These are phyloP conservation scores for Telopea speciosissima DNA, from an alignment of 177 flowering plant species.

Conservation along the genomic window DNA sequence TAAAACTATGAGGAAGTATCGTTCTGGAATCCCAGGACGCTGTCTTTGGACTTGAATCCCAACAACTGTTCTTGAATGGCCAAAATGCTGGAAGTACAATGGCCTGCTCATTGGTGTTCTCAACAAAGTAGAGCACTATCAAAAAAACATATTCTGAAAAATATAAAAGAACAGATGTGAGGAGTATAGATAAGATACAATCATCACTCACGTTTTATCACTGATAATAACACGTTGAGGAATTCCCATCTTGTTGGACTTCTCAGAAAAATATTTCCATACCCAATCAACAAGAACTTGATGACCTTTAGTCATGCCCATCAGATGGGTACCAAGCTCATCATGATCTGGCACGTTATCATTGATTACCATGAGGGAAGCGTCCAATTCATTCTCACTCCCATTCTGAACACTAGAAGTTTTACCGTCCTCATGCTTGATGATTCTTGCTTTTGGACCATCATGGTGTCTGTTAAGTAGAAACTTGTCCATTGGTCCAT, in stretches of 20 bases:
- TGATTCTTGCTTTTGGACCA: slow-evolving; percentile 7
- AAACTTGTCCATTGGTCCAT: slow-evolving; percentile 84
- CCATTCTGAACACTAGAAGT: slow-evolving; percentile 6
- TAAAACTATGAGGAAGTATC: slow-evolving; percentile 52
- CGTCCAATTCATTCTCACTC: slow-evolving; percentile 6
- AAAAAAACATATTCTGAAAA: not conserved
- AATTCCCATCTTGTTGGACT: slow-evolving; percentile 12
- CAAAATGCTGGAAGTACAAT: slow-evolving; percentile 89
- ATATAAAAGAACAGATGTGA: not conserved
- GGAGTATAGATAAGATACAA: not conserved
- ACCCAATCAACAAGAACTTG: slow-evolving; percentile 72
- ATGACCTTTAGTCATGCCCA: slow-evolving; percentile 27
- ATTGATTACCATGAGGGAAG: not conserved
- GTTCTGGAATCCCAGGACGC: slow-evolving; percentile 30
- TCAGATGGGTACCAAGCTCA: not conserved
- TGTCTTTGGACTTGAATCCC: slow-evolving; percentile 66
- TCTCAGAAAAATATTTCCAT: slow-evolving; percentile 71
- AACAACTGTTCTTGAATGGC: slow-evolving; percentile 88
- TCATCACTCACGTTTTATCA: slow-evolving; percentile 49
- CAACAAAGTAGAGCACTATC: slow-evolving; percentile 9
- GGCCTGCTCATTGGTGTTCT: slow-evolving; percentile 47
- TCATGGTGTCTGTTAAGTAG: slow-evolving; percentile 19
- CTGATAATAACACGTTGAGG: slow-evolving; percentile 38
- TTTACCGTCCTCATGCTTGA: slow-evolving; percentile 1
- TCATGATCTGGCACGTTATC: not conserved